Conservation (phyloP, 192 early-diverging fungal species). For the Dispira simplex region DNA sequence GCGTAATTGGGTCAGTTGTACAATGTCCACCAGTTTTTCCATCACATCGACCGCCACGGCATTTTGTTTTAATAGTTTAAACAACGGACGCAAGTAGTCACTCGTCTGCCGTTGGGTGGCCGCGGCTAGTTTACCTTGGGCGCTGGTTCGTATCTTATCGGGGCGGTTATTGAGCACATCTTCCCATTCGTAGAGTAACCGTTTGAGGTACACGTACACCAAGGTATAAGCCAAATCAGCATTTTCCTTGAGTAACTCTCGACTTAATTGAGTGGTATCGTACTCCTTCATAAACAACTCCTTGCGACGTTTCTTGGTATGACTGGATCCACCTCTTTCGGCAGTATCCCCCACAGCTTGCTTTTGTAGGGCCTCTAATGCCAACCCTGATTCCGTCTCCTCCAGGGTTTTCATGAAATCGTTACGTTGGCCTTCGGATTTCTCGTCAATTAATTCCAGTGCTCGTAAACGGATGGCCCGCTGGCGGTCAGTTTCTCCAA, state of each 20-base stretch:
- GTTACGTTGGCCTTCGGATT: conserved; percentile 72
- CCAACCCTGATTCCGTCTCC: conserved; percentile 64
- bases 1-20: conserved; percentile 60
- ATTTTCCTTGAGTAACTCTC: conserved; percentile 61
- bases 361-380: conserved; percentile 51
- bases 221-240: conserved; percentile 54
- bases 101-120: conserved; percentile 72
- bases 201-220: conserved; percentile 73
- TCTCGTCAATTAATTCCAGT: conserved; percentile 72
- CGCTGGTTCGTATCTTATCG: conserved; percentile 64
- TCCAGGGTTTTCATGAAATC: conserved; percentile 78
- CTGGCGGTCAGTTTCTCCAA: conserved; percentile 73
- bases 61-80: conserved; percentile 62
- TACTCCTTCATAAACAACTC: conserved; percentile 18
- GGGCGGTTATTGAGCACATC: conserved; percentile 52
- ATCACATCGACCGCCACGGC: conserved; percentile 71
- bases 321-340: conserved; percentile 13
- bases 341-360: conserved; percentile 31
- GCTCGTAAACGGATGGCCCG: conserved; percentile 64
- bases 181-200: conserved; percentile 77
- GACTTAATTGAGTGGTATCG: conserved; percentile 56
- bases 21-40: conserved; percentile 83
- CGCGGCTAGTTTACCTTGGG: conserved; percentile 62
- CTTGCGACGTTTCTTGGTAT: conserved; percentile 21
- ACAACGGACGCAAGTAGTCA: conserved; percentile 87